Conservation (phyloP, 208 protist genomes). For the Entamoeba invadens region DNA sequence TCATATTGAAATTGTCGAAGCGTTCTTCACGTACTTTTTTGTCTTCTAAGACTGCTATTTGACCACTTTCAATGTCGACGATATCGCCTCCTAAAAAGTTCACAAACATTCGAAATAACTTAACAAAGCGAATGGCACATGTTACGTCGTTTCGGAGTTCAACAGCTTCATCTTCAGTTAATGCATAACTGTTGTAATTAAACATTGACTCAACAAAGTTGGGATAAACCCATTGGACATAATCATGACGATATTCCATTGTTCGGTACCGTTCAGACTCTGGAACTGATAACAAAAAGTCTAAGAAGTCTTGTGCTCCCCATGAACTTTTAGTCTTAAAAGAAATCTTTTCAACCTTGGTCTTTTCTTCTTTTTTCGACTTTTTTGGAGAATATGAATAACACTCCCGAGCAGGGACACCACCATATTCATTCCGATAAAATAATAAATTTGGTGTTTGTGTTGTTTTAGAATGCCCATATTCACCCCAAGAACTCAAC, state of each 20-base stretch:
- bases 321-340: not conserved
- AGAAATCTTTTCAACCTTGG: not conserved
- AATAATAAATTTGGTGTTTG: too few species aligned
- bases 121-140: not conserved
- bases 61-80: not conserved
- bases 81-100: not conserved
- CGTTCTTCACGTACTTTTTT: not conserved
- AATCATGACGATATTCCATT: not conserved
- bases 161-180: not conserved
- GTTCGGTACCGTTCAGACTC: not conserved
- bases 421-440: not conserved
- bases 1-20: not conserved
- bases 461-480: too few species aligned
- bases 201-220: not conserved
- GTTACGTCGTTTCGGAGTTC: not conserved
- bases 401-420: not conserved
- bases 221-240: not conserved
- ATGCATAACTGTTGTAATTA: not conserved
- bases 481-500: too few species aligned
- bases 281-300: not conserved
- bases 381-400: not conserved
- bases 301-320: not conserved
- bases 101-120: not conserved
- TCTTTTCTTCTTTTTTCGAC: not conserved
- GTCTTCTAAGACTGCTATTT: not conserved